These are phyloP conservation scores for Phytophthora gonapodyides DNA, from an alignment of 352 stramenopile species.

Conservation along the genomic window DNA sequence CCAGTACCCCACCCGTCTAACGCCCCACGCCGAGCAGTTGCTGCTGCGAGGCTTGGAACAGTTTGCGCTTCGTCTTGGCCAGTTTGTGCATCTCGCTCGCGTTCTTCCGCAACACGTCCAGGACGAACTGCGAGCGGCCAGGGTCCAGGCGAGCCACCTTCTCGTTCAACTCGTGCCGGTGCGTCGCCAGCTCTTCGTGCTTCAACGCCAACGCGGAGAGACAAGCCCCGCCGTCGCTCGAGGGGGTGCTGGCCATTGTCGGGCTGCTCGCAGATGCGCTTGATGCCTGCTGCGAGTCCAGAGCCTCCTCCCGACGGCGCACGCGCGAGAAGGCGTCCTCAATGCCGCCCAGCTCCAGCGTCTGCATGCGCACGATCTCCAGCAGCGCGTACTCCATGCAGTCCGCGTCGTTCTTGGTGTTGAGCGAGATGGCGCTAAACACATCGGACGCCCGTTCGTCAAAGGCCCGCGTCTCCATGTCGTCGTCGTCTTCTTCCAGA, in stretches of 20 bases:
- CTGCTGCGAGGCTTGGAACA: constrained; percentile 65
- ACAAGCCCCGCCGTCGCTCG: constrained; percentile 26
- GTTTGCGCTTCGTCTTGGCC: constrained; percentile 65
- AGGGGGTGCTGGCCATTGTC: constrained; percentile 13
- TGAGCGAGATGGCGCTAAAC: constrained; percentile 72
- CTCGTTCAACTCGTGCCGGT: constrained; percentile 53
- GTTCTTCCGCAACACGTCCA: constrained; percentile 71
- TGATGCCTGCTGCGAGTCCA: constrained; percentile 38
- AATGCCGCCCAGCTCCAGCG: constrained; percentile 70
- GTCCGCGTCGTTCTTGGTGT: constrained; percentile 74
- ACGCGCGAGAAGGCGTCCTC: constrained; percentile 75
- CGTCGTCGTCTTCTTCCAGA: constrained; percentile 50
- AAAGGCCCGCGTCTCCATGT: constrained; percentile 74
- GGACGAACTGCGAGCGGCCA: constrained; percentile 63
- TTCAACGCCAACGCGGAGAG: constrained; percentile 45
- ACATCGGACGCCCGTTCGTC: constrained; percentile 71
- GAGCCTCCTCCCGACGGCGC: constrained; percentile 49
- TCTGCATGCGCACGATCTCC: constrained; percentile 84
- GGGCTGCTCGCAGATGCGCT: constrained; percentile 20
- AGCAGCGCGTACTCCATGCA: constrained; percentile 84
- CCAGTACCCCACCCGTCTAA: constrained; percentile 11
- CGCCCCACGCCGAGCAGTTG: constrained; percentile 53
- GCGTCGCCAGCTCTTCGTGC: constrained; percentile 53
- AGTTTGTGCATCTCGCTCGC: constrained; percentile 77
- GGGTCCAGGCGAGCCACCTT: constrained; percentile 71